phyloP scores from a whole-genome alignment of 495 filamentous ascomycete genomes.

The Talaromyces borbonicus region DNA sequence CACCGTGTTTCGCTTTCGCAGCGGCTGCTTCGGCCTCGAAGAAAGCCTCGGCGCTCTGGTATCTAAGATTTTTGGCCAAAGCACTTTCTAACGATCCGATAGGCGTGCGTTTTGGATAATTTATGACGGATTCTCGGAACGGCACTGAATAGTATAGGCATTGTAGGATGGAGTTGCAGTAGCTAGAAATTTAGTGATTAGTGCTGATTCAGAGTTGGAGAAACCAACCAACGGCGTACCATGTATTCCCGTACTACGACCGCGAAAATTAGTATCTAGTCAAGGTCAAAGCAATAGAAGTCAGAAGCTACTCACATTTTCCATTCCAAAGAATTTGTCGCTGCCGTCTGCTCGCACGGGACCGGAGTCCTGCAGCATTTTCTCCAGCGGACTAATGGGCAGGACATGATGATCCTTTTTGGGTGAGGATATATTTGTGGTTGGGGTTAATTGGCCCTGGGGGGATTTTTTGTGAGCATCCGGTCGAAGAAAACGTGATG shows the following conservation, averaged over 20 bases:
- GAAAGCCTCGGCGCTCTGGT: constrained; percentile 32
- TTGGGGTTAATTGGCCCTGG: constrained; percentile 37
- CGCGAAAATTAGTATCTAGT: background rate
- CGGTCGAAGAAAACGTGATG: constrained; percentile 12
- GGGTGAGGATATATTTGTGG: constrained; percentile 29
- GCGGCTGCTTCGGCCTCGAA: constrained; percentile 34
- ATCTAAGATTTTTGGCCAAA: constrained; percentile 33
- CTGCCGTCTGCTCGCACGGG: constrained; percentile 76
- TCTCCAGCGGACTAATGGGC: constrained; percentile 72
- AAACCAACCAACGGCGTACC: constrained; percentile 46
- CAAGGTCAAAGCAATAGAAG: constrained; percentile 12
- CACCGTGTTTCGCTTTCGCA: constrained; percentile 33
- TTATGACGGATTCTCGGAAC: constrained; percentile 91
- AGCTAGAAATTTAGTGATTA: constrained; percentile 42
- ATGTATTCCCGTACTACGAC: constrained; percentile 87
- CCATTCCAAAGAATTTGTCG: constrained; percentile 97
- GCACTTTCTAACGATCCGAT: constrained; percentile 42
- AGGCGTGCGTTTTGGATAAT: constrained; percentile 65
- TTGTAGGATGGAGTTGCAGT: constrained; percentile 96
- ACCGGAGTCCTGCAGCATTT: constrained; percentile 69
- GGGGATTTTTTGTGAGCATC: no score
- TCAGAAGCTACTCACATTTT: constrained; percentile 67
- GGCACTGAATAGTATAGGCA: constrained; percentile 91
- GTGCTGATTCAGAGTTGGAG: background rate
- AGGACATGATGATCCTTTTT: constrained; percentile 66